These are phyloP conservation scores for Ceratocystis destructans DNA, from an alignment of 2,329 filamentous ascomycete genomes.

Conservation along the genomic window DNA sequence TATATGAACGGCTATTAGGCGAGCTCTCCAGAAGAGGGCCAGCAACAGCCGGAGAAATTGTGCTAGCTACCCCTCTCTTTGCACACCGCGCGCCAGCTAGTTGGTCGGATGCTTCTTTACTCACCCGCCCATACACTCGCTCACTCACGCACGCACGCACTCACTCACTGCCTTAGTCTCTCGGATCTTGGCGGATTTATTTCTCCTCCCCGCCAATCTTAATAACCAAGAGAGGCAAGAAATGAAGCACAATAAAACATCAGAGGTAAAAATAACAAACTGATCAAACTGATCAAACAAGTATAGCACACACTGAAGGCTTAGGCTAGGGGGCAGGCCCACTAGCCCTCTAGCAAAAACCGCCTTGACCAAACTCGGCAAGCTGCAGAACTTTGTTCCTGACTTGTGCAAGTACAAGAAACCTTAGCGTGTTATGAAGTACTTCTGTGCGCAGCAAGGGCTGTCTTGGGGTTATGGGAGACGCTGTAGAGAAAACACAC, in stretches of 20 bases:
- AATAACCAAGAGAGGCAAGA: background rate
- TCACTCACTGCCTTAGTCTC: background rate
- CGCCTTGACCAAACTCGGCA: slow-evolving; percentile 2
- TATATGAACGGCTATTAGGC: too few relatives aligned
- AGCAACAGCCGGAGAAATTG: too few relatives aligned
- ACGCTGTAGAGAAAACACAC: too few relatives aligned
- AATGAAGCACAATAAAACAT: background rate
- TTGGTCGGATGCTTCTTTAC: background rate
- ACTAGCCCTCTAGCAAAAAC: background rate
- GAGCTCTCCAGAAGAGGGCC: too few relatives aligned
- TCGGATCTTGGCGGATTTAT: slow-evolving; percentile 1
- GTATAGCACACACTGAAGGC: background rate
- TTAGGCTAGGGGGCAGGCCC: background rate
- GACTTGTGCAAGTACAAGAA: slow-evolving; percentile 2
- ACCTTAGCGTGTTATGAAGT: background rate
- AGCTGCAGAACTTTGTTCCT: background rate
- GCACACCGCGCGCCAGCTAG: background rate
- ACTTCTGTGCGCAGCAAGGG: background rate
- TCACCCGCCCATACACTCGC: background rate
- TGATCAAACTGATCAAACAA: background rate
- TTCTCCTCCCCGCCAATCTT: slow-evolving; percentile 3
- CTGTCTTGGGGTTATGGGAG: too few relatives aligned
- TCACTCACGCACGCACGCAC: background rate
- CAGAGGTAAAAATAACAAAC: background rate
- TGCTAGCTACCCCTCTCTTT: too few relatives aligned